Conservation (phyloP, 1,284 basidiomycete species). For the Ceratobasidium sp. region DNA sequence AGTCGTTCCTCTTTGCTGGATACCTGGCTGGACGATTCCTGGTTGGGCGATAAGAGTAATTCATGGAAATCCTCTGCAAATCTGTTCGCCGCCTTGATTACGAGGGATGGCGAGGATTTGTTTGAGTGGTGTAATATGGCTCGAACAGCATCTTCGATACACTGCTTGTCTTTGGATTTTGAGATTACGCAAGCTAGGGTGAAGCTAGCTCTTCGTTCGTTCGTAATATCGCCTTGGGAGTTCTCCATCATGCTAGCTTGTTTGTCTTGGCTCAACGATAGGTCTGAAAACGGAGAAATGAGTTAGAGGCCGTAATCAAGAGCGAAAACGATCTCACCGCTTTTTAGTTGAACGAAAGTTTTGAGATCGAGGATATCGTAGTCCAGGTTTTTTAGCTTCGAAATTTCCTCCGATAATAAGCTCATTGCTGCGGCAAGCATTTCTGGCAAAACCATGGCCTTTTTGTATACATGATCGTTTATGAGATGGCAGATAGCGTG, state of each 20-base stretch:
- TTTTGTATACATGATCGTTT: background rate
- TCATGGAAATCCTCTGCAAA: background rate
- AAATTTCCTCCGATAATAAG: background rate
- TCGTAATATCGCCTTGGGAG: background rate
- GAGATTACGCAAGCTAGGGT: background rate
- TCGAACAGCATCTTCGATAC: slow-evolving; percentile 8
- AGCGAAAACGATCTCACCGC: background rate
- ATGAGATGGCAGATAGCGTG: slow-evolving; percentile 5
- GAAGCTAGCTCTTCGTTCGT: background rate
- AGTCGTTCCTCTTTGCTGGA: background rate
- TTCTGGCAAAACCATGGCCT: background rate
- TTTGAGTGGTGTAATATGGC: background rate
- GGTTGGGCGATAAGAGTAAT: background rate
- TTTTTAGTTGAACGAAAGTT: background rate
- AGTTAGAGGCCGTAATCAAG: background rate
- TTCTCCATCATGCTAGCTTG: background rate
- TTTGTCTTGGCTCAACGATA: background rate
- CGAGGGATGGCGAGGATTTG: background rate
- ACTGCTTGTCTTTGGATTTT: background rate
- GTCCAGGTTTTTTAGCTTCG: background rate
- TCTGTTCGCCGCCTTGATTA: background rate
- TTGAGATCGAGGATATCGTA: background rate
- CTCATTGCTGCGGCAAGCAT: background rate
- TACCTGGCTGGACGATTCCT: too few species aligned
- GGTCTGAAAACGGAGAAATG: background rate